Evolutionary conservation across 306 rosid genomes (phyloP).

Genomic region (Dalbergia cochinchinensis): DNA sequence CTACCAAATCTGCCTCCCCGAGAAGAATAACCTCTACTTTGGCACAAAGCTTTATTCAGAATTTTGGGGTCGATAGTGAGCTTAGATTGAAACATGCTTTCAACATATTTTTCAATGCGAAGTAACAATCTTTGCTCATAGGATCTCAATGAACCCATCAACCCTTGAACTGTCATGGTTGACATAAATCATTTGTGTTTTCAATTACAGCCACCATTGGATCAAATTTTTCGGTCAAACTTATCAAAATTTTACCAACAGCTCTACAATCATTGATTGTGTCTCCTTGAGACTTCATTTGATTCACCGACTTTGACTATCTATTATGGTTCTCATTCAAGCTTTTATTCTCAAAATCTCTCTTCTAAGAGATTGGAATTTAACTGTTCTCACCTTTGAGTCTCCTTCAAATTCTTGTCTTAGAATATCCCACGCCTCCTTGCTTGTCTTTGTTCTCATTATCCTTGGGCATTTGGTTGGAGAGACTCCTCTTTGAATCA

Average conservation of each 20-base stretch:
- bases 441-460: not conserved
- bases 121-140: too few relatives aligned
- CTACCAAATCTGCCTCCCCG: too few relatives aligned
- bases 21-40: too few relatives aligned
- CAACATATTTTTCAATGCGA: too few relatives aligned
- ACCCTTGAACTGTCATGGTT: too few relatives aligned
- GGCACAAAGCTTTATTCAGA: too few relatives aligned
- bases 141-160: too few relatives aligned
- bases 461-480: not conserved
- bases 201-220: not conserved
- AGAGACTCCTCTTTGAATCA: not conserved
- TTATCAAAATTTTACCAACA: conserved; percentile 1
- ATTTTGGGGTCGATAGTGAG: too few relatives aligned
- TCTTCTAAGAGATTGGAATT: not conserved
- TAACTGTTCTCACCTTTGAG: not conserved
- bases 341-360: conserved; percentile 5
- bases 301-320: not conserved
- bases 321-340: not conserved
- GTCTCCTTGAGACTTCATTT: conserved; percentile 10
- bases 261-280: not conserved
- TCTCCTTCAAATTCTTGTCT: not conserved
- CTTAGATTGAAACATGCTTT: too few relatives aligned
- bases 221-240: not conserved
- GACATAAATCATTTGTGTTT: too few relatives aligned
- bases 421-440: not conserved